Conservation (phyloP, 2,329 filamentous ascomycete genomes). For the Dothistroma pini region DNA sequence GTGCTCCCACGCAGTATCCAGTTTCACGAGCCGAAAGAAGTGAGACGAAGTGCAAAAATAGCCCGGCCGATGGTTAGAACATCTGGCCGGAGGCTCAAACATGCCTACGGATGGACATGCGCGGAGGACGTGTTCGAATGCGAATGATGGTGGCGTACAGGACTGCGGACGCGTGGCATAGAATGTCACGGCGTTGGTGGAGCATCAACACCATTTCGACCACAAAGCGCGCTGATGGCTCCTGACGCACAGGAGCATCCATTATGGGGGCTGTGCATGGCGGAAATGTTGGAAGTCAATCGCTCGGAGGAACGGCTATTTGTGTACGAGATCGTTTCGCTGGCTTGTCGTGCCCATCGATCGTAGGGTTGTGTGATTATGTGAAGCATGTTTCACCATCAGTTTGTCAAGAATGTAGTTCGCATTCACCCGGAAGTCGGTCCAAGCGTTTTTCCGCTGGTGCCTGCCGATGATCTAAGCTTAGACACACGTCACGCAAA, state of each 20-base stretch:
- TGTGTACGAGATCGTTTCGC: neutral
- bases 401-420: neutral
- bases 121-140: conserved; percentile 25
- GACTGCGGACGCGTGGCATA: neutral
- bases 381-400: neutral
- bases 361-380: neutral
- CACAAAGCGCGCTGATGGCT: neutral
- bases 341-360: neutral
- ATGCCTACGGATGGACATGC: conserved; percentile 32
- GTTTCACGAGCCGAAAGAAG: conserved; percentile 59
- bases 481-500: neutral
- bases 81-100: conserved; percentile 48
- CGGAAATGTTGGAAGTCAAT: neutral
- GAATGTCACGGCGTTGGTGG: neutral
- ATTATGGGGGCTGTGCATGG: neutral
- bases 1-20: conserved; percentile 52
- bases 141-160: conserved; percentile 12
- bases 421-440: neutral
- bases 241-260: neutral
- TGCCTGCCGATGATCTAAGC: neutral
- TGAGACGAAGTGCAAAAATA: conserved; percentile 44
- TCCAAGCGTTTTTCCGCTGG: neutral
- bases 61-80: conserved; percentile 45
- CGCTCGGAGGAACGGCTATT: neutral
- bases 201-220: neutral